phyloP scores from a whole-genome alignment of 768 basidiomycete genomes.

The Pulveroboletus sp. region DNA sequence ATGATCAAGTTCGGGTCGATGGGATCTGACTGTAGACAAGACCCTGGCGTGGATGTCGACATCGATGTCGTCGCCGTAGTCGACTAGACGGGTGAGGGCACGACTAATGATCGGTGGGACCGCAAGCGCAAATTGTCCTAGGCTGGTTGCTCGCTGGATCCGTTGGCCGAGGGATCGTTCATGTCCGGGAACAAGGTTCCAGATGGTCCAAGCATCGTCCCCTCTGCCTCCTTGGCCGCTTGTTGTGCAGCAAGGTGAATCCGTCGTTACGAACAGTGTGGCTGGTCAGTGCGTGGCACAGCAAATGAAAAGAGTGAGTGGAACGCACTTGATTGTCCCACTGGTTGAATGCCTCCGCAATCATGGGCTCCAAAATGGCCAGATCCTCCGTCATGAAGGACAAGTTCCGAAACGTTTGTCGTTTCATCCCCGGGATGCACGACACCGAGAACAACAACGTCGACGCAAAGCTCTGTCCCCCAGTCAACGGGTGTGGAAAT shows the following conservation, averaged over 20 bases:
- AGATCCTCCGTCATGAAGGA: slow-evolving; percentile 78
- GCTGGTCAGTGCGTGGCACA: background rate
- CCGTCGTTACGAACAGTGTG: slow-evolving; percentile 35
- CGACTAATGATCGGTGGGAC: slow-evolving; percentile 58
- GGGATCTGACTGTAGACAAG: slow-evolving; percentile 31
- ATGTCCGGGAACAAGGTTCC: slow-evolving; percentile 31
- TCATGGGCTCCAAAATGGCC: slow-evolving; percentile 70
- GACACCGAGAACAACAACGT: slow-evolving; percentile 74
- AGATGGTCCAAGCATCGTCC: slow-evolving; percentile 27
- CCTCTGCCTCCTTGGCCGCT: slow-evolving; percentile 29
- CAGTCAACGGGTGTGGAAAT: slow-evolving; percentile 53
- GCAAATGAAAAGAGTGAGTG: too few species aligned
- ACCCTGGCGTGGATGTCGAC: slow-evolving; percentile 33
- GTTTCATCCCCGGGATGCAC: slow-evolving; percentile 68
- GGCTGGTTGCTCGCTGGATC: slow-evolving; percentile 29
- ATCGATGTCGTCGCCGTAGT: slow-evolving; percentile 32
- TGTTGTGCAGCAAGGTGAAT: slow-evolving; percentile 45
- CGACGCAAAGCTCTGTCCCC: slow-evolving; percentile 78
- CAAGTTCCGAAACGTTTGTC: slow-evolving; percentile 66
- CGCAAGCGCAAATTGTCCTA: slow-evolving; percentile 60
- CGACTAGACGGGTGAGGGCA: slow-evolving; percentile 43
- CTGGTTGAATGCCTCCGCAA: slow-evolving; percentile 82
- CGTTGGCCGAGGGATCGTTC: slow-evolving; percentile 28
- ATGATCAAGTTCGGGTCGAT: slow-evolving; percentile 34
- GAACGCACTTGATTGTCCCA: slow-evolving; percentile 79